A percentile compares a stretch with the other conserved stretches of the same genome.
Conservation (phyloP, 495 filamentous ascomycete genomes). For the Talaromyces stipitatus region DNA sequence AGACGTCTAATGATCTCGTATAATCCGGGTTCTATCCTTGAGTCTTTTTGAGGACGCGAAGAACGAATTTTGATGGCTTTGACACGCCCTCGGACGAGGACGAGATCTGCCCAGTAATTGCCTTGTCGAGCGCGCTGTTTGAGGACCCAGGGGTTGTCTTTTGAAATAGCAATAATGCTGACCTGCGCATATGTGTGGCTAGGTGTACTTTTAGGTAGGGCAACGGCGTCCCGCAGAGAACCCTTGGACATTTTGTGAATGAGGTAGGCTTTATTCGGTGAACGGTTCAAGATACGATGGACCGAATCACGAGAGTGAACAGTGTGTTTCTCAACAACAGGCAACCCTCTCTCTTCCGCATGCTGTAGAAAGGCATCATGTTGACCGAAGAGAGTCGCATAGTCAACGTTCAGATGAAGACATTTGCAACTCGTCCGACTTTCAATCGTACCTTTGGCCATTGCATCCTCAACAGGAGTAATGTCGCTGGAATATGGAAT, state of each 20-base stretch:
- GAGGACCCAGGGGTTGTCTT: conserved; percentile 54
- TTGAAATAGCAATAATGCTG: conserved; percentile 45
- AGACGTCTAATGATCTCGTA: conserved; percentile 53
- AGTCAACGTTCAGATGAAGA: conserved; percentile 46
- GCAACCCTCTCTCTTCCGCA: conserved; percentile 42
- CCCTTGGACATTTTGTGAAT: conserved; percentile 48
- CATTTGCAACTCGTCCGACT: conserved; percentile 48
- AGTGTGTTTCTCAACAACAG: conserved; percentile 49
- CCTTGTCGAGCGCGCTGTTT: conserved; percentile 57
- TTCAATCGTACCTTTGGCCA: conserved; percentile 56
- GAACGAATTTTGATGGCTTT: conserved; percentile 58
- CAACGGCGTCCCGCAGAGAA: conserved; percentile 33
- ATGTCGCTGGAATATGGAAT: conserved; percentile 56
- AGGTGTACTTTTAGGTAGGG: conserved; percentile 46
- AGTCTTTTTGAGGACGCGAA: conserved; percentile 24
- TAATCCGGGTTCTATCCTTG: conserved; percentile 43
- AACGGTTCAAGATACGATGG: conserved; percentile 46
- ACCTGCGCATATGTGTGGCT: conserved; percentile 48
- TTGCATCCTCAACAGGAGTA: conserved; percentile 54
- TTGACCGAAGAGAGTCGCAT: conserved; percentile 45
- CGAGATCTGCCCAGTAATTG: conserved; percentile 62
- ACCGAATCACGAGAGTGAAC: conserved; percentile 51
- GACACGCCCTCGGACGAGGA: conserved; percentile 53
- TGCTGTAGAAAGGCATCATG: conserved; percentile 52
- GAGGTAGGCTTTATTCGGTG: conserved; percentile 46